These are phyloP conservation scores for Circinella minor DNA, from an alignment of 371 early-diverging fungal species.

Conservation along the genomic window DNA sequence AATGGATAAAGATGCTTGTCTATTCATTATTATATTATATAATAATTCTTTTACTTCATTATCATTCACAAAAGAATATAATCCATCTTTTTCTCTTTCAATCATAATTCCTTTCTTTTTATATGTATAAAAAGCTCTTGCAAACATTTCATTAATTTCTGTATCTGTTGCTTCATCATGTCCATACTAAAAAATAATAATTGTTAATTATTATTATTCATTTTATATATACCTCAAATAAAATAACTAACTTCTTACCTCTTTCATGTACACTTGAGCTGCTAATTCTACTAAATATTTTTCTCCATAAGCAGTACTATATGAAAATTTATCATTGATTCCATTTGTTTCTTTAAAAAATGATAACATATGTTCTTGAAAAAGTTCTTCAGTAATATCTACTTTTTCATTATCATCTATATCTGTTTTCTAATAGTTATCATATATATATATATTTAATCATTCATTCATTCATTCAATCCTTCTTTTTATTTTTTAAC, in stretches of 20 bases:
- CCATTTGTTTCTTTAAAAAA: not conserved
- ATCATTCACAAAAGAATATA: not conserved
- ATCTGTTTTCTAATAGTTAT: not conserved
- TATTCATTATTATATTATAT: not conserved
- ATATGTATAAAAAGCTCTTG: not conserved
- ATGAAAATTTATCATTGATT: not conserved
- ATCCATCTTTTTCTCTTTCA: not conserved
- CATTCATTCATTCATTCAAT: not conserved
- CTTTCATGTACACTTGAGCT: not conserved
- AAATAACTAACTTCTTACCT: not conserved
- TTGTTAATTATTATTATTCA: no score
- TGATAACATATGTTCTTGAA: not conserved
- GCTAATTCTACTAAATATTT: not conserved
- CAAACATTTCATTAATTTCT: not conserved
- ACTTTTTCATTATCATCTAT: not conserved
- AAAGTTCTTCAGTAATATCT: not conserved
- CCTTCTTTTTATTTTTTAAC: not conserved
- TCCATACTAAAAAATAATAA: not conserved
- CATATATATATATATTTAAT: no score
- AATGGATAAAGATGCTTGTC: not conserved
- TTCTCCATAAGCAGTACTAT: not conserved
- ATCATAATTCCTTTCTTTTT: not conserved
- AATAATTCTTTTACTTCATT: not conserved
- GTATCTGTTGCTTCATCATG: not conserved
- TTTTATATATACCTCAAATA: no score